A percentile compares a stretch with the other conserved stretches of the same genome.
Conservation (phyloP, 352 stramenopile genomes). For the Thraustochytrium striatum region DNA sequence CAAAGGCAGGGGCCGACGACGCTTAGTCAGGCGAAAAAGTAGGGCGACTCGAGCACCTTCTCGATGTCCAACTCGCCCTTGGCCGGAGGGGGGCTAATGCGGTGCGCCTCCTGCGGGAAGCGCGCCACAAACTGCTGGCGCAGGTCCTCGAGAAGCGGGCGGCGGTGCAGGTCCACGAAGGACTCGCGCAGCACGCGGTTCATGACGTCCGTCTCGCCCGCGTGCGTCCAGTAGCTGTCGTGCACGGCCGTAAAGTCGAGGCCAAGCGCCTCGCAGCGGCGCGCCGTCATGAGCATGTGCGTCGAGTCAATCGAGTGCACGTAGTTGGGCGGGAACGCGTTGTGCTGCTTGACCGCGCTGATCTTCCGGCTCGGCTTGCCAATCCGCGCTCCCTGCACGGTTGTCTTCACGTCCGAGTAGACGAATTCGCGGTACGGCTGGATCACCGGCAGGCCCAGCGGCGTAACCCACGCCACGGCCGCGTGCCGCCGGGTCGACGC, state of each 20-base stretch:
- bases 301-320: conserved; percentile 98
- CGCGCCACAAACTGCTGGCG: conserved; percentile 81
- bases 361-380: too few species aligned
- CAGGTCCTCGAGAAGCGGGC: conserved; percentile 91
- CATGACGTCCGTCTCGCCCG: conserved; percentile 91
- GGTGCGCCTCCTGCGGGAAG: conserved; percentile 84
- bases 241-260: conserved; percentile 95
- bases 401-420: conserved; percentile 70
- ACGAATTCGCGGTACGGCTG: conserved; percentile 90
- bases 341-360: conserved; percentile 72
- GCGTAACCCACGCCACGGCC: conserved; percentile 96
- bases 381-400: too few species aligned
- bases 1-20: not conserved
- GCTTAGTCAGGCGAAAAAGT: conserved; percentile 94
- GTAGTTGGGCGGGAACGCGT: conserved; percentile 95
- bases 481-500: conserved; percentile 75
- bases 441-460: conserved; percentile 94
- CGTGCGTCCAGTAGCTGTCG: conserved; percentile 99
- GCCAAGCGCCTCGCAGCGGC: conserved; percentile 83
- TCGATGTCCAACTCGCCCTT: conserved; percentile 87
- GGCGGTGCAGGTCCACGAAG: conserved; percentile 96
- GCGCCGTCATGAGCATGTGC: conserved; percentile 97
- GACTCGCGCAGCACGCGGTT: conserved; percentile 74
- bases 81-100: conserved; percentile 81
- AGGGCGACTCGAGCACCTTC: conserved; percentile 87